A percentile compares a stretch with the other conserved stretches of the same genome.
Evolutionary conservation across 768 basidiomycete species (phyloP).

Genomic region (Pilatotrama ljubarskyi): DNA sequence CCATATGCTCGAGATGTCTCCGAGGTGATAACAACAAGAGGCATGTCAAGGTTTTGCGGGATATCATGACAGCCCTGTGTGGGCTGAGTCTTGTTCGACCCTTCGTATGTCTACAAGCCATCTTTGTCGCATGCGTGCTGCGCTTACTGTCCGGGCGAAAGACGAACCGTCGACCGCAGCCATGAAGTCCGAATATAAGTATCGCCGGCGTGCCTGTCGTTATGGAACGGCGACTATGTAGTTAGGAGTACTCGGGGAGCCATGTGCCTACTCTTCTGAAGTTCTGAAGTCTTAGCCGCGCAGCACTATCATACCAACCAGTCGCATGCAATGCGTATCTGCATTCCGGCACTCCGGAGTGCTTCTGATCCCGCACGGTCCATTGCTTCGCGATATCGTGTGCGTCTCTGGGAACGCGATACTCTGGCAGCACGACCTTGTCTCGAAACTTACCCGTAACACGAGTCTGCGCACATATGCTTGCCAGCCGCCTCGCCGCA

Average conservation of each 20-base stretch:
- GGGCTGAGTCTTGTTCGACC: no score
- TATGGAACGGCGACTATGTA: not conserved
- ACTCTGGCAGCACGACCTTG: not conserved
- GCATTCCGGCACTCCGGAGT: not conserved
- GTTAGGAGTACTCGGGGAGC: constrained; percentile 41
- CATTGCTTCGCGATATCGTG: constrained; percentile 9
- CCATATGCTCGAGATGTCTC: not conserved
- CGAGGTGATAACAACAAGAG: not conserved
- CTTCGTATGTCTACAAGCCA: no score
- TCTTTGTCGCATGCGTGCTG: no score
- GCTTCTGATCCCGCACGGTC: constrained; percentile 5
- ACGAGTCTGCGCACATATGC: constrained; percentile 8
- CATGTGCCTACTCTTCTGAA: constrained; percentile 9
- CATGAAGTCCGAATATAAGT: not conserved
- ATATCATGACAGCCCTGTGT: not conserved
- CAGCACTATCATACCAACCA: constrained; percentile 1
- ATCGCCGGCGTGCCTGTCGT: not conserved
- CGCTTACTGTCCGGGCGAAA: not conserved
- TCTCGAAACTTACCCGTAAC: not conserved
- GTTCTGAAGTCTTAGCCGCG: not conserved
- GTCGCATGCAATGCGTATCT: constrained; percentile 11
- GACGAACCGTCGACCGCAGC: not conserved
- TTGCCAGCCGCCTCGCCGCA: constrained; percentile 8
- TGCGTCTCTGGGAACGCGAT: constrained; percentile 7
- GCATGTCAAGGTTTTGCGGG: not conserved